These are phyloP conservation scores for Aspergillus sclerotiicarbonarius DNA, from an alignment of 495 filamentous ascomycete genomes.

Conservation along the genomic window DNA sequence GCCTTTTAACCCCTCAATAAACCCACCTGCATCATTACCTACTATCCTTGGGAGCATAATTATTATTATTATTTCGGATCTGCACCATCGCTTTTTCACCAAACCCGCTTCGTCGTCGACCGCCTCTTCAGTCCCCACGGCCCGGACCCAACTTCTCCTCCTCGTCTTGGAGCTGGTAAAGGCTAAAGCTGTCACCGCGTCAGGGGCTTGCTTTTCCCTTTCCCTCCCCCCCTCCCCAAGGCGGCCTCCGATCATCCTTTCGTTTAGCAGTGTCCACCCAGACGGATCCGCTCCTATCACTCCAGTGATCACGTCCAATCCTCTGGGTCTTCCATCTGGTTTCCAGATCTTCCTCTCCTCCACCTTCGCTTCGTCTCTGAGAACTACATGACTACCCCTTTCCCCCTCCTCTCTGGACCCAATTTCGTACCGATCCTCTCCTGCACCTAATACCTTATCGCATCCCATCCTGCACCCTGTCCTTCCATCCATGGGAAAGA, in stretches of 20 bases:
- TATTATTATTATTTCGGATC: conserved; percentile 17
- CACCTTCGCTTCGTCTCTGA: conserved; percentile 26
- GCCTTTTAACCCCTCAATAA: conserved; percentile 21
- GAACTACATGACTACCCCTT: conserved; percentile 28
- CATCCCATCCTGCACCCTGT: conserved; percentile 19
- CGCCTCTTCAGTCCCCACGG: conserved; percentile 42
- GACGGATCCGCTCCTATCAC: conserved; percentile 41
- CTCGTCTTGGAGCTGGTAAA: conserved; percentile 13
- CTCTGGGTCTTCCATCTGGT: conserved; percentile 34
- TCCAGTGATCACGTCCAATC: conserved; percentile 40
- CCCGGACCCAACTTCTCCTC: conserved; percentile 24
- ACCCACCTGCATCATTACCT: conserved; percentile 19
- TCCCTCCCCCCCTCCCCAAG: conserved; percentile 10
- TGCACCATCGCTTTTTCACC: conserved; percentile 19
- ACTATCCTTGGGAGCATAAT: conserved; percentile 7
- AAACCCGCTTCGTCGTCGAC: conserved; percentile 23
- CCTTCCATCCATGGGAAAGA: conserved; percentile 20
- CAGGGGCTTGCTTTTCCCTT: conserved; percentile 34
- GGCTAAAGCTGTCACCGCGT: conserved; percentile 41
- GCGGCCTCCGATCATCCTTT: conserved; percentile 35
- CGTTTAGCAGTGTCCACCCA: conserved; percentile 32
- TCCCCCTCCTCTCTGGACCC: conserved; percentile 22
- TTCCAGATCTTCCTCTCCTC: conserved; percentile 34
- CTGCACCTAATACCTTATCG: conserved; percentile 2
- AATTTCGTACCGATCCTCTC: conserved; percentile 2